These are phyloP conservation scores for Salvia rosmarinus DNA, from an alignment of 257 asterid species.

Conservation along the genomic window DNA sequence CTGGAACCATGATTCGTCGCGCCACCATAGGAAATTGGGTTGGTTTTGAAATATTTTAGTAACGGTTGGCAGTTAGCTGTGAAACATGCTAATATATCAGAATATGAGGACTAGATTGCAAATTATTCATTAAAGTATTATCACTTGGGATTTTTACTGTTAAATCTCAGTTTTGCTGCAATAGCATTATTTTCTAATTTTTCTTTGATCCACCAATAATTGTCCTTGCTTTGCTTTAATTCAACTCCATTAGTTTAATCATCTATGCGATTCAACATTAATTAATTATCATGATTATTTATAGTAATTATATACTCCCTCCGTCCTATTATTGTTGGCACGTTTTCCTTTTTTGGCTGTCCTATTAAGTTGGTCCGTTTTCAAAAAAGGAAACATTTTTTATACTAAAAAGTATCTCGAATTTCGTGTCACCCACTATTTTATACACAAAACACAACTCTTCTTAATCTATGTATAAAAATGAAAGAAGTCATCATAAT, in stretches of 20 bases:
- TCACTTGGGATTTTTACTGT: conserved; percentile 14
- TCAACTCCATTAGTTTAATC: neutral
- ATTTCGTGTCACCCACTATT: too few relatives aligned
- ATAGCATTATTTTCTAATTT: conserved; percentile 12
- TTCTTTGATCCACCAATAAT: conserved; percentile 17
- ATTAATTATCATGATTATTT: neutral
- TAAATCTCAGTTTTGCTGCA: conserved; percentile 30
- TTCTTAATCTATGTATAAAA: too few relatives aligned
- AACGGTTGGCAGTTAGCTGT: conserved; percentile 7
- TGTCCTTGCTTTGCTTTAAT: conserved; percentile 7
- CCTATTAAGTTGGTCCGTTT: too few relatives aligned
- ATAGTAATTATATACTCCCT: too few relatives aligned
- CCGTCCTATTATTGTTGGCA: too few relatives aligned
- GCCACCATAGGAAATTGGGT: too few relatives aligned
- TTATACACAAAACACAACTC: too few relatives aligned
- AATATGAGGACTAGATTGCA: conserved; percentile 12
- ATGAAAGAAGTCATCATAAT: too few relatives aligned
- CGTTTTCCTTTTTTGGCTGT: too few relatives aligned
- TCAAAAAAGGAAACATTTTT: too few relatives aligned
- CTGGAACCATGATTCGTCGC: too few relatives aligned
- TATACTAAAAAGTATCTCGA: too few relatives aligned
- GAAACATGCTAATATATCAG: neutral
- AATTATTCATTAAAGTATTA: neutral
- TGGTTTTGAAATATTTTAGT: conserved; percentile 12
- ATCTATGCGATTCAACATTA: neutral